A percentile compares a stretch with the other conserved stretches of the same genome.
phyloP scores from a whole-genome alignment of 2,329 filamentous ascomycete species.

The Stromatinia cepivora region DNA sequence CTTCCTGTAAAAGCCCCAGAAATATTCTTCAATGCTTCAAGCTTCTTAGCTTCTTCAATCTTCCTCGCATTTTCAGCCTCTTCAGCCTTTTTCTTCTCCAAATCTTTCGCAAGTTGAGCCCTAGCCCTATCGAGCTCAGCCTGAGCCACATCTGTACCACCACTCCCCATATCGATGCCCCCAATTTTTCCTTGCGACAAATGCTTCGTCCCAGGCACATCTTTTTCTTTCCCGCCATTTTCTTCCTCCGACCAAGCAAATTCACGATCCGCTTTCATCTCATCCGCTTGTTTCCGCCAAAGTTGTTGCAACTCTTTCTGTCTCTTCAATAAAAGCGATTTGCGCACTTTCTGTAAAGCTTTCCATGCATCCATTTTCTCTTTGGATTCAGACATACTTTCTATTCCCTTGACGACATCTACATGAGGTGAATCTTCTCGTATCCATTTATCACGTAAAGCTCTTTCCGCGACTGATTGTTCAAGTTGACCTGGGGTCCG shows the following conservation, averaged over 20 bases:
- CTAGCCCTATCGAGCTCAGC: background rate
- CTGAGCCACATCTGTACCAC: too few species aligned
- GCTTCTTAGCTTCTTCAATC: background rate
- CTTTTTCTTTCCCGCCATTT: background rate
- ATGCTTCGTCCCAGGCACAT: background rate
- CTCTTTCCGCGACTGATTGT: background rate
- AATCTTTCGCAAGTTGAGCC: background rate
- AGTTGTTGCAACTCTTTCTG: background rate
- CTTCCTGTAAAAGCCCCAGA: too few species aligned
- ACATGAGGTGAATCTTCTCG: background rate
- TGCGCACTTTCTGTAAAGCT: background rate
- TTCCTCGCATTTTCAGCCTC: background rate
- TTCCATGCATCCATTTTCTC: background rate
- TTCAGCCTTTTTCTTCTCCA: background rate
- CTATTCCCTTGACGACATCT: background rate
- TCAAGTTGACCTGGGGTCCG: background rate
- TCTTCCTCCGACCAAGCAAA: background rate
- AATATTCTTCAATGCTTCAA: background rate
- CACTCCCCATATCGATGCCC: too few species aligned
- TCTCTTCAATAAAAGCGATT: background rate
- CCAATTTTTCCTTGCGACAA: too few species aligned
- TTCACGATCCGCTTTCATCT: background rate
- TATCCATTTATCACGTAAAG: background rate
- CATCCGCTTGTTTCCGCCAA: background rate
- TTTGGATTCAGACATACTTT: background rate